Evolutionary conservation across 163 green algal genomes (phyloP), one percentile per base, ranked within the genome.

Genomic region (Coccomyxa subellipsoidea): DNA sequence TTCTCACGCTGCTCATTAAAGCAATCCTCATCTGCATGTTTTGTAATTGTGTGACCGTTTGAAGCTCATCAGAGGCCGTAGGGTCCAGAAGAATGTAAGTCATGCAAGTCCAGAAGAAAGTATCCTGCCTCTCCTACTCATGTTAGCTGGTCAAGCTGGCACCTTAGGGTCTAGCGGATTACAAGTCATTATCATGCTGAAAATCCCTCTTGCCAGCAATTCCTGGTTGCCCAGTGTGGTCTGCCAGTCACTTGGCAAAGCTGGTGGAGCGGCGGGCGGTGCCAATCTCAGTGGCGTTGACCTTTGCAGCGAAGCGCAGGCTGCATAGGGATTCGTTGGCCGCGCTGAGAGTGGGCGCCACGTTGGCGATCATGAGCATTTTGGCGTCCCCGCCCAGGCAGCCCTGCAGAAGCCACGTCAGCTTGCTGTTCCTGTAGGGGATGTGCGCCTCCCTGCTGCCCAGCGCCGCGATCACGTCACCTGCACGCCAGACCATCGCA

Each of bases 351-450:
- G 84, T 85, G n/a, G 96, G 96, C 8, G 91, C 88, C 29, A 99
- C 88, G 87, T 99, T 99, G 78, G 98, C 93, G 89, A 99, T 96
- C 96, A 98, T 96, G 38, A 96, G 88, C 38, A 92, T 93, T 86
- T 96, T 96, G 75, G 89, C 89, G 81, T 94, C 91, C 29, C 91
- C 90, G 8, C 92, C 91, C 76, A 97, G 78, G 84, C 88, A 93
- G 32, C 89, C 87, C 88, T 94, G 91, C 84, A 98, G 86, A 85
- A 98, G 89, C 84, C 93, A 96, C 0, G 96, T 99, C 32, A 99
- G 91, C 91, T 98, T 98, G 88, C 91, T 97, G 92, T 99, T 98
- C 84, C 96, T 92, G 91, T 95, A 99, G 0, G 96, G 96, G 25
- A 99, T 87, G 87, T 99, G 95, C 72, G 86, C 79, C 76, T 94